These are phyloP conservation scores for Exidia glandulosa DNA, from an alignment of 768 basidiomycete species.

Conservation along the genomic window DNA sequence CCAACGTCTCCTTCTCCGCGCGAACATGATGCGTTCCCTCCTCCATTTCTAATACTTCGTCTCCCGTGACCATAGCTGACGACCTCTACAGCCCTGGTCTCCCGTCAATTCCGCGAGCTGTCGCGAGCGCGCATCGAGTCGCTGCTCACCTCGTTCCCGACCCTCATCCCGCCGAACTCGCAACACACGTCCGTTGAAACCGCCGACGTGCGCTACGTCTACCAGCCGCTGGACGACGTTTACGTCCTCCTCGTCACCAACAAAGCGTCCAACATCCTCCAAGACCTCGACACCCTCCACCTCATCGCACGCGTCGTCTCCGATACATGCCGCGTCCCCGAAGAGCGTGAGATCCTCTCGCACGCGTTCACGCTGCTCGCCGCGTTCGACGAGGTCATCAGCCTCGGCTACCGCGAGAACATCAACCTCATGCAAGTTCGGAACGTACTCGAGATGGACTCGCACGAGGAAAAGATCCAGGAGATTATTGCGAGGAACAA, in stretches of 20 bases:
- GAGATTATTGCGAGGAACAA: conserved; percentile 99
- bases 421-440: conserved; percentile 70
- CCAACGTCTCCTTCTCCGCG: too few relatives aligned
- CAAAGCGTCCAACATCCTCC: conserved; percentile 96
- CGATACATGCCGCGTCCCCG: conserved; percentile 75
- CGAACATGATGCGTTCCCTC: too few relatives aligned
- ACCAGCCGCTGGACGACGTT: conserved; percentile 91
- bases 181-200: conserved; percentile 96
- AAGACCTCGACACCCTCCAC: conserved; percentile 94
- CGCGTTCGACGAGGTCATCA: conserved; percentile 95
- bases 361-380: conserved; percentile 89
- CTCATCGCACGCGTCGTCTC: conserved; percentile 91
- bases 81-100: conserved; percentile 64
- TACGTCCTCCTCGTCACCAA: conserved; percentile 97
- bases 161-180: conserved; percentile 87
- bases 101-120: conserved; percentile 93
- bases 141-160: conserved; percentile 92
- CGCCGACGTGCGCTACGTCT: conserved; percentile 89
- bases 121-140: conserved; percentile 87
- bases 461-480: conserved; percentile 89
- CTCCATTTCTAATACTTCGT: too few relatives aligned
- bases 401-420: conserved; percentile 73
- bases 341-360: conserved; percentile 81
- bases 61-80: too few relatives aligned
- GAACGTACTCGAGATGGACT: conserved; percentile 79